A percentile compares a stretch with the other conserved stretches of the same genome.
Evolutionary conservation across 768 basidiomycete species (phyloP).

Genomic region (Dendrothele bispora): DNA sequence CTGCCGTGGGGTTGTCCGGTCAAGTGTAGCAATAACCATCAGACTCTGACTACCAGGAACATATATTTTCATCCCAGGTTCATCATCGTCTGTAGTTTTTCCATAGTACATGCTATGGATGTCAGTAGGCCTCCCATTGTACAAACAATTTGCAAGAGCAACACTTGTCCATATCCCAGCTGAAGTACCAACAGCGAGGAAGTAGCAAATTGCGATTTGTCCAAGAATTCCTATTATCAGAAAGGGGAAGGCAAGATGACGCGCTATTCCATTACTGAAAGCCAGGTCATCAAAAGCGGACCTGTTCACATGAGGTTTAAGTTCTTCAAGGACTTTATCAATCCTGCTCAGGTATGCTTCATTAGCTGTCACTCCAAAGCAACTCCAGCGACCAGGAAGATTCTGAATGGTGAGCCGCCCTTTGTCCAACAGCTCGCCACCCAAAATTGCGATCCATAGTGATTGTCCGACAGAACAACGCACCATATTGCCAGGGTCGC

Average conservation of each 20-base stretch:
- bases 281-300: conserved; percentile 16
- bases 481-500: conserved; percentile 8
- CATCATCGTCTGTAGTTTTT: conserved; percentile 12
- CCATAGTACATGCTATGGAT: conserved; percentile 22
- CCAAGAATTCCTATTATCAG: conserved; percentile 21
- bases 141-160: conserved; percentile 22
- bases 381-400: conserved; percentile 20
- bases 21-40: conserved; percentile 25
- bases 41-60: conserved; percentile 18
- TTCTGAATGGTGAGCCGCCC: conserved; percentile 27
- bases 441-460: conserved; percentile 24
- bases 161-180: conserved; percentile 27
- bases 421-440: conserved; percentile 20
- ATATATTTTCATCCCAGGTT: conserved; percentile 15
- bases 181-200: conserved; percentile 23
- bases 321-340: conserved; percentile 14
- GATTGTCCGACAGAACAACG: conserved; percentile 20
- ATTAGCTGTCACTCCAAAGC: conserved; percentile 14
- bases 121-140: conserved; percentile 19
- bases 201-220: conserved; percentile 24
- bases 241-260: conserved; percentile 19
- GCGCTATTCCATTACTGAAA: conserved; percentile 17
- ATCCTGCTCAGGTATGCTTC: conserved; percentile 21
- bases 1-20: conserved; percentile 22
- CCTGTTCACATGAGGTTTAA: conserved; percentile 17